A percentile compares a stretch with the other conserved stretches of the same genome.
These are phyloP conservation scores for Candida lessepsii DNA, from an alignment of 805 yeast species.

Conservation along the genomic window DNA sequence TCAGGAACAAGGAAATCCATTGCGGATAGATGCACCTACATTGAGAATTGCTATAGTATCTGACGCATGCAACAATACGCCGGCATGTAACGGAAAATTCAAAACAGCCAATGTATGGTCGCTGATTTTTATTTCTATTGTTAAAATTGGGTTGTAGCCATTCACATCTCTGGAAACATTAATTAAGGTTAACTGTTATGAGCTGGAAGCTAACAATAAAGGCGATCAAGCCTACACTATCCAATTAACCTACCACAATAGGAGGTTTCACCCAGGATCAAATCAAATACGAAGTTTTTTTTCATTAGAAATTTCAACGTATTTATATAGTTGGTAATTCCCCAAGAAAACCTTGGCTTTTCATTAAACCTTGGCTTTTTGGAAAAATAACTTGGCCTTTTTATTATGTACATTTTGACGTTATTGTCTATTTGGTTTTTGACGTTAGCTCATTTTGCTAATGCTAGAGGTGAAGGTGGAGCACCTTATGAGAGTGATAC, in stretches of 20 bases:
- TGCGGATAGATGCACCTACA: too few species aligned
- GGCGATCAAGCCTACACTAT: neutral
- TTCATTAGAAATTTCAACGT: neutral
- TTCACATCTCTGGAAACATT: slow-evolving; percentile 1
- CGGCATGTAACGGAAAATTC: neutral
- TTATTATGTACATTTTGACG: neutral
- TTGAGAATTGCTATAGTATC: too few species aligned
- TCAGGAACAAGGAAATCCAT: too few species aligned
- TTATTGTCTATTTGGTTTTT: neutral
- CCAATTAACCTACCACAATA: neutral
- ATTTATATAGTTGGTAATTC: slow-evolving; percentile 1
- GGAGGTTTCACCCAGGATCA: neutral
- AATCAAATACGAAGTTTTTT: slow-evolving; percentile 4
- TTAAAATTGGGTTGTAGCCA: neutral
- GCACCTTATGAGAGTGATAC: slow-evolving; percentile 1
- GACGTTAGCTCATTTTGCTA: neutral
- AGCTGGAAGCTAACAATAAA: neutral
- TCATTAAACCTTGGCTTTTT: neutral
- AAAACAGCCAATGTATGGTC: neutral
- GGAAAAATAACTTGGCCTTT: neutral
- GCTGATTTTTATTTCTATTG: slow-evolving; percentile 1
- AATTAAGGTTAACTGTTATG: slow-evolving; percentile 5
- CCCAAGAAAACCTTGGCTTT: neutral
- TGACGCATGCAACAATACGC: neutral
- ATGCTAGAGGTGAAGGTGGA: neutral